These are phyloP conservation scores for Lotus japonicus DNA, from an alignment of 306 rosid genomes.

Conservation along the genomic window DNA sequence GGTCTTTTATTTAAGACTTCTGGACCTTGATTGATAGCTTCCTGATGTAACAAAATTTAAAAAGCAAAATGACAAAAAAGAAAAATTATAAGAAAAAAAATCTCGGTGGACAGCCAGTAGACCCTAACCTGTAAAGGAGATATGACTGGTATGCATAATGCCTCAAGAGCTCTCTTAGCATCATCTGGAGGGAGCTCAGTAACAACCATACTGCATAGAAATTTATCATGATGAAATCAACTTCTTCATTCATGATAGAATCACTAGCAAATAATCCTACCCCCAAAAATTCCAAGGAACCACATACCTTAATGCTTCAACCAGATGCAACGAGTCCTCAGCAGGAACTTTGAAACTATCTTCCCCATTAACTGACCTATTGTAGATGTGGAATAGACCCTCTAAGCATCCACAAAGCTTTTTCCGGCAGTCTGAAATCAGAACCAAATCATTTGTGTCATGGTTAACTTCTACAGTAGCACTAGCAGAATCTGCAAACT, in stretches of 20 bases:
- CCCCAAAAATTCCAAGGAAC: constrained; percentile 5
- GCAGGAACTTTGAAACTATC: constrained; percentile 86
- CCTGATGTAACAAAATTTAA: constrained; percentile 50
- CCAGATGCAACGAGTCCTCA: constrained; percentile 90
- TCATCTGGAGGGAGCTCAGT: constrained; percentile 89
- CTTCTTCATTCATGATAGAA: constrained; percentile 4
- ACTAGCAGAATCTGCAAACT: too few species aligned
- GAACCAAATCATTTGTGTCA: constrained; percentile 13
- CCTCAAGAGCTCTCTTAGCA: constrained; percentile 87
- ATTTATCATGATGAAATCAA: constrained; percentile 27
- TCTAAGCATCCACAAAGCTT: constrained; percentile 94
- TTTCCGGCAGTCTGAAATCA: constrained; percentile 78
- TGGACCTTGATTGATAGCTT: constrained; percentile 76
- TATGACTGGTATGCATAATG: constrained; percentile 85
- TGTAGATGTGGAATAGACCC: constrained; percentile 88
- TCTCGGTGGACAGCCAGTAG: constrained; percentile 1
- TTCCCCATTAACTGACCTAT: constrained; percentile 78
- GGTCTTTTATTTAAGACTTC: constrained; percentile 72
- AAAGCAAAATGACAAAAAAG: constrained; percentile 22
- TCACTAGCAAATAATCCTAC: constrained; percentile 17
- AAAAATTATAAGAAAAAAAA: not conserved
- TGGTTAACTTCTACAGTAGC: not conserved
- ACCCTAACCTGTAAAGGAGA: constrained; percentile 82
- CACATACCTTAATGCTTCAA: constrained; percentile 86
- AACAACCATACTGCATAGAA: constrained; percentile 67